Percentiles rank a stretch among this genome's conserved stretches.
These are phyloP conservation scores for Fennellomyces sp. DNA, from an alignment of 371 early-diverging fungal species.

Conservation along the genomic window DNA sequence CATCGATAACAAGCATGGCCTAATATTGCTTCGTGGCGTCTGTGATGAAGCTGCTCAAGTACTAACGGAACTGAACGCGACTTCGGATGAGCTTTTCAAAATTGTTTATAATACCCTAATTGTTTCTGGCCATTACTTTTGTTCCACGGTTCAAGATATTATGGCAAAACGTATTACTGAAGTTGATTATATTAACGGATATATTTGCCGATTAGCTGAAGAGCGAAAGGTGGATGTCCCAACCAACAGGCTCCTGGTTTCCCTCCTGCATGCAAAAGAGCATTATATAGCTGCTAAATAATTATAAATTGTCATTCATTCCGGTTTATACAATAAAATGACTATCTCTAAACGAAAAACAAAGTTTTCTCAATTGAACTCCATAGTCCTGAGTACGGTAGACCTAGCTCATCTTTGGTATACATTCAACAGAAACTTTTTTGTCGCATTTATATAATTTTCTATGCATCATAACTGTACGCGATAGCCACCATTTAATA, in stretches of 20 bases:
- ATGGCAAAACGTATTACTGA: constrained; percentile 44
- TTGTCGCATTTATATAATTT: too few relatives aligned
- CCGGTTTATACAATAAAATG: too few relatives aligned
- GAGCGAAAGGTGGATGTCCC: constrained; percentile 12
- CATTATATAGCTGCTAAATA: constrained; percentile 1
- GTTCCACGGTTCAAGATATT: constrained; percentile 63
- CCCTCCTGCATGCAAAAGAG: constrained; percentile 40
- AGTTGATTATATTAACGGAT: constrained; percentile 66
- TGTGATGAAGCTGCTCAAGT: constrained; percentile 37
- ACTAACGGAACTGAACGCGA: constrained; percentile 27
- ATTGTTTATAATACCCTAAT: constrained; percentile 27
- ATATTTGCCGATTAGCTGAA: constrained; percentile 37
- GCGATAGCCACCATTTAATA: too few relatives aligned
- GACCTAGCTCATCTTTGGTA: too few relatives aligned
- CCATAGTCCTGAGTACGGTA: too few relatives aligned
- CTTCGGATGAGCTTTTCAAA: constrained; percentile 19
- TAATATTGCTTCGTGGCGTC: constrained; percentile 19
- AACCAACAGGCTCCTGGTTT: constrained; percentile 23
- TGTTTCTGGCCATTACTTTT: constrained; percentile 45
- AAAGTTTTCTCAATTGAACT: too few relatives aligned
- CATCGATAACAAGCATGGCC: constrained; percentile 16
- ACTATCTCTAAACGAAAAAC: too few relatives aligned
- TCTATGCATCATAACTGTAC: too few relatives aligned
- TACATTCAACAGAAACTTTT: too few relatives aligned
- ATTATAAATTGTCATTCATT: too few relatives aligned